These are phyloP conservation scores for Blastomyces emzantsi DNA, from an alignment of 2,329 filamentous ascomycete species.

Conservation along the genomic window DNA sequence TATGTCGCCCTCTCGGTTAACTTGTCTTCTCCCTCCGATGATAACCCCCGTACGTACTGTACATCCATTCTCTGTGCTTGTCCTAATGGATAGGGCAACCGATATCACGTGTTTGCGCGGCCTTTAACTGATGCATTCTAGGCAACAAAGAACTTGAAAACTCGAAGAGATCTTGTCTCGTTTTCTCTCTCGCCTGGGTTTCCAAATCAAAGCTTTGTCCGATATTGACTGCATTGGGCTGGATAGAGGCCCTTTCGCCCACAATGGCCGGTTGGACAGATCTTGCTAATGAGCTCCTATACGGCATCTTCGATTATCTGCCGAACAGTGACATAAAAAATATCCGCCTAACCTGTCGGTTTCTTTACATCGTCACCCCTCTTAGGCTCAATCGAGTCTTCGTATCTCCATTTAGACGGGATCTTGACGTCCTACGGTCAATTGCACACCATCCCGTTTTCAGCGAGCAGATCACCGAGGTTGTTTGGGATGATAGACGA, in stretches of 20 bases:
- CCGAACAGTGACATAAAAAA: constrained; percentile 7
- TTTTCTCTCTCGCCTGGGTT: not conserved
- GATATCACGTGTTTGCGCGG: not conserved
- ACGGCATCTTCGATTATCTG: not conserved
- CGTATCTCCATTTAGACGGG: not conserved
- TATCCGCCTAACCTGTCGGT: not conserved
- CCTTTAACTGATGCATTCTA: not conserved
- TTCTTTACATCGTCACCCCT: not conserved
- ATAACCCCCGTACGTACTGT: too few species aligned
- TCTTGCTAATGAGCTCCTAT: not conserved
- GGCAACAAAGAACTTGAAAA: not conserved
- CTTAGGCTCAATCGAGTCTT: not conserved
- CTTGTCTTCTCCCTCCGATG: too few species aligned
- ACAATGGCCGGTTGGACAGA: not conserved
- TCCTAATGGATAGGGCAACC: not conserved
- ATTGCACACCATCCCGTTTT: constrained; percentile 3
- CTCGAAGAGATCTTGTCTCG: not conserved
- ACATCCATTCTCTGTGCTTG: not conserved
- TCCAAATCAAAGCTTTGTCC: not conserved
- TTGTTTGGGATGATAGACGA: constrained; percentile 6
- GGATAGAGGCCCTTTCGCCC: not conserved
- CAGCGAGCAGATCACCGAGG: not conserved
- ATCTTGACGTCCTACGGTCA: not conserved
- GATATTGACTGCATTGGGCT: not conserved
- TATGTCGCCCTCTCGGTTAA: not conserved